Conservation (phyloP, 495 filamentous ascomycete genomes). For the Penicillium mononematosum region DNA sequence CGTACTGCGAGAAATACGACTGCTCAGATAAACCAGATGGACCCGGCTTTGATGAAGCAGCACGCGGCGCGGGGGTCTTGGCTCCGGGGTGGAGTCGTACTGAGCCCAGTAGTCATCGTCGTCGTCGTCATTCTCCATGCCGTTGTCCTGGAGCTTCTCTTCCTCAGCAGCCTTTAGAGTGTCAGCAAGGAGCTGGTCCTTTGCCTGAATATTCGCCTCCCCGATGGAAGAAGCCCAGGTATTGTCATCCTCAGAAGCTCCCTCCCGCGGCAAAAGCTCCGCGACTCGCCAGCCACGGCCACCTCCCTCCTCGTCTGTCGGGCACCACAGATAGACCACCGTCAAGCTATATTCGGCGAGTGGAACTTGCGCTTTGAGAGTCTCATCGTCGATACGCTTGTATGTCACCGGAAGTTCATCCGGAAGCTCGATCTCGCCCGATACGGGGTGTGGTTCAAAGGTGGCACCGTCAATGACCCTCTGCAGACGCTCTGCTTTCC, state of each 20-base stretch:
- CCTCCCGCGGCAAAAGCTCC: constrained; percentile 66
- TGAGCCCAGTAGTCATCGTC: constrained; percentile 94
- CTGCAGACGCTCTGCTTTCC: constrained; percentile 65
- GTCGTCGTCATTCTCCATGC: constrained; percentile 56
- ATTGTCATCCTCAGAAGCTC: constrained; percentile 33
- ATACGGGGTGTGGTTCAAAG: constrained; percentile 87
- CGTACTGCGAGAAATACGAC: constrained; percentile 83
- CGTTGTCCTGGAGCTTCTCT: constrained; percentile 23
- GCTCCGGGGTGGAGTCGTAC: constrained; percentile 83
- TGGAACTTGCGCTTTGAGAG: constrained; percentile 66
- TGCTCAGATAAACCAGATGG: constrained; percentile 35
- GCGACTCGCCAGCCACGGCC: constrained; percentile 80
- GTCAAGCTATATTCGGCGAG: constrained; percentile 55
- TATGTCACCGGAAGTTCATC: constrained; percentile 65
- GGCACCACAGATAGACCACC: constrained; percentile 65
- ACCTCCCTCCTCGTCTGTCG: constrained; percentile 62
- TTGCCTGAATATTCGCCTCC: constrained; percentile 49
- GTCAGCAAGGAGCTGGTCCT: constrained; percentile 40
- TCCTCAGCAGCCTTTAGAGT: constrained; percentile 34
- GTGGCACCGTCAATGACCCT: constrained; percentile 61
- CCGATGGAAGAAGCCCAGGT: constrained; percentile 53
- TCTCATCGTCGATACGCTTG: constrained; percentile 79
- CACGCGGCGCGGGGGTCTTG: constrained; percentile 59
- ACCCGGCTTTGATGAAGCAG: constrained; percentile 29
- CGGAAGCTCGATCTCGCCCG: constrained; percentile 81